Evolutionary conservation across 768 basidiomycete species (phyloP).

Genomic region (Termitomyces sp.): DNA sequence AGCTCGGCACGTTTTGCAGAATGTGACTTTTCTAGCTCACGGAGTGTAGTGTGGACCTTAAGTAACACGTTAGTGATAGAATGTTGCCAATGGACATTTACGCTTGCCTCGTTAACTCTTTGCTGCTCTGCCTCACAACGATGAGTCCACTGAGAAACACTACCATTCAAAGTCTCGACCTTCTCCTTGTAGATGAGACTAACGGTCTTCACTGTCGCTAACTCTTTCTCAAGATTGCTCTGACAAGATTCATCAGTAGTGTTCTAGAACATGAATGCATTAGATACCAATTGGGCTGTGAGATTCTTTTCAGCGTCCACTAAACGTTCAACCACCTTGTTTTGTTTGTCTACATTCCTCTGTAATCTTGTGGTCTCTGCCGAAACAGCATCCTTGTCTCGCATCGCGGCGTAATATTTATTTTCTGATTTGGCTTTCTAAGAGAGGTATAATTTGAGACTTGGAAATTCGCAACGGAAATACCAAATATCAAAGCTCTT

Average conservation of each 20-base stretch:
- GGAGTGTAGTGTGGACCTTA: slow-evolving; percentile 23
- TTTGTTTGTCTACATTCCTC: slow-evolving; percentile 42
- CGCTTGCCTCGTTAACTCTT: slow-evolving; percentile 32
- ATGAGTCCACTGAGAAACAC: slow-evolving; percentile 25
- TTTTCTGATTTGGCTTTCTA: slow-evolving; percentile 96
- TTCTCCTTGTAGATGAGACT: slow-evolving; percentile 19
- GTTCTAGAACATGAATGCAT: background rate
- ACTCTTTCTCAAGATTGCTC: slow-evolving; percentile 41
- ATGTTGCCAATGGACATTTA: background rate
- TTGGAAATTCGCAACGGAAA: background rate
- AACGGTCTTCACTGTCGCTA: slow-evolving; percentile 23
- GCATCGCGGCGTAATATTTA: slow-evolving; percentile 88
- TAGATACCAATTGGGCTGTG: slow-evolving; percentile 50
- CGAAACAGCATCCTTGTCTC: slow-evolving; percentile 80
- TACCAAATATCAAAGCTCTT: slow-evolving; percentile 31
- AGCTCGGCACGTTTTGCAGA: slow-evolving; percentile 30
- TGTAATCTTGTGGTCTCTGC: slow-evolving; percentile 62
- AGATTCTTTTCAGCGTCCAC: slow-evolving; percentile 60
- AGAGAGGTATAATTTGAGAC: slow-evolving; percentile 2
- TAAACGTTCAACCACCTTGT: slow-evolving; percentile 56
- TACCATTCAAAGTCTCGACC: slow-evolving; percentile 23
- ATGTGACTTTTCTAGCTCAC: slow-evolving; percentile 28
- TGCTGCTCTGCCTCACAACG: slow-evolving; percentile 33
- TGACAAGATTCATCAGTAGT: slow-evolving; percentile 12
- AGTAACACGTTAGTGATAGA: background rate